A percentile compares a stretch with the other conserved stretches of the same genome.
phyloP scores from a whole-genome alignment of 2,329 filamentous ascomycete species.

The Dactylellina drechsleri region DNA sequence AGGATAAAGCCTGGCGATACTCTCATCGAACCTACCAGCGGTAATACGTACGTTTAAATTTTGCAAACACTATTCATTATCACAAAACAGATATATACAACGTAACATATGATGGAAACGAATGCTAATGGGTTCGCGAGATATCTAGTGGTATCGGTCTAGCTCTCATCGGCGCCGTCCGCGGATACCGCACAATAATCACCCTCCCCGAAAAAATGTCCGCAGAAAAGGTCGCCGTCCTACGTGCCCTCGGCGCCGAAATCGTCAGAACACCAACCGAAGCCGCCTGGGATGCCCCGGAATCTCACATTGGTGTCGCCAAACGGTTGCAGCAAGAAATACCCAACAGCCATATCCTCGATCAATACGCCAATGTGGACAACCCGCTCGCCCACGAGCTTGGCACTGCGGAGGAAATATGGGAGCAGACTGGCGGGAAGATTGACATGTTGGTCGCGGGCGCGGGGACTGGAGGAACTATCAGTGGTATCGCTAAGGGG shows the following conservation, averaged over 20 bases:
- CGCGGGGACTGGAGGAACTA: constrained; percentile 93
- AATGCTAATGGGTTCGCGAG: constrained; percentile 1
- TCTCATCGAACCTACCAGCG: constrained; percentile 95
- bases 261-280: constrained; percentile 98
- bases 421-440: constrained; percentile 85
- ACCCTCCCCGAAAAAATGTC: constrained; percentile 99
- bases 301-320: constrained; percentile 96
- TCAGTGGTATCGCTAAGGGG: constrained; percentile 83
- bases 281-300: constrained; percentile 91
- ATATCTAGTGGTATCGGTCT: constrained; percentile 81
- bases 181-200: constrained; percentile 98
- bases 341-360: constrained; percentile 94
- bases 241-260: constrained; percentile 91
- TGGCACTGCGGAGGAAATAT: constrained; percentile 96
- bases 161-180: constrained; percentile 91
- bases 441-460: constrained; percentile 87
- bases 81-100: background rate
- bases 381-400: constrained; percentile 94
- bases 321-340: constrained; percentile 91
- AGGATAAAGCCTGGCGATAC: constrained; percentile 97
- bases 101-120: constrained; percentile 49
- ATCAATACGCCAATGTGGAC: constrained; percentile 91
- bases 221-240: constrained; percentile 93
- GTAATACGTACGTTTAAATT: constrained; percentile 75
- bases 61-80: background rate